These are phyloP conservation scores for Neurospora tetrasperma DNA, from an alignment of 495 filamentous ascomycete species.

Conservation along the genomic window DNA sequence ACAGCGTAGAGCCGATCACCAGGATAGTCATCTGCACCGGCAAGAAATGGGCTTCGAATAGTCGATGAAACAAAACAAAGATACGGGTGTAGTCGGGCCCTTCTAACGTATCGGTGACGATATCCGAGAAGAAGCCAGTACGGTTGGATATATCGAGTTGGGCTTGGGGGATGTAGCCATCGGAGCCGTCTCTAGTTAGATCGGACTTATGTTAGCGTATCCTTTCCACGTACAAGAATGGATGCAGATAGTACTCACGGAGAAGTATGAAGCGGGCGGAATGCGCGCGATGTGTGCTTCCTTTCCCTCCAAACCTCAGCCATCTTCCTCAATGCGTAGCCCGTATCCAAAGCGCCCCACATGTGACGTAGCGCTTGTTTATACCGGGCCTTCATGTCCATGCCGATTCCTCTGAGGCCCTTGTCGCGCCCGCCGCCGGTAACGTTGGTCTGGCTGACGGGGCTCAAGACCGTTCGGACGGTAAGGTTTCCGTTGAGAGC, in stretches of 20 bases:
- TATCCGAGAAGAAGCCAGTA: conserved; percentile 39
- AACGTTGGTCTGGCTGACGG: conserved; percentile 60
- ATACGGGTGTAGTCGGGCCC: conserved; percentile 36
- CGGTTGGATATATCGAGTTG: conserved; percentile 31
- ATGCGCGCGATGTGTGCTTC: conserved; percentile 38
- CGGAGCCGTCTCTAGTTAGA: conserved; percentile 29
- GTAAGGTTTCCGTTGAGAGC: conserved; percentile 53
- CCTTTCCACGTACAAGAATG: background rate
- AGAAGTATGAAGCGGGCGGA: conserved; percentile 40
- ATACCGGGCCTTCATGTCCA: conserved; percentile 49
- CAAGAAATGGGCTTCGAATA: conserved; percentile 62
- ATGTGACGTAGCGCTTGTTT: conserved; percentile 59
- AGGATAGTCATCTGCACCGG: conserved; percentile 53
- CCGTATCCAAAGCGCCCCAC: conserved; percentile 61
- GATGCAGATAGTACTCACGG: conserved; percentile 19
- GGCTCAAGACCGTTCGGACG: conserved; percentile 42
- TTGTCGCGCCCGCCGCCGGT: conserved; percentile 40
- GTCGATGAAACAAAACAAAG: conserved; percentile 43
- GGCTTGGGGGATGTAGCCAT: conserved; percentile 35
- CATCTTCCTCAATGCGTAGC: conserved; percentile 44
- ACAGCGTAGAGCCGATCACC: conserved; percentile 48
- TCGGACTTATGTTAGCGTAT: conserved; percentile 5
- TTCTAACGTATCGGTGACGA: conserved; percentile 34
- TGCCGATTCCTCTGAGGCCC: conserved; percentile 37
- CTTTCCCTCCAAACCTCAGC: conserved; percentile 39